Base-by-base conservation (phyloP, 257 asterid genomes). In the Avicennia marina region DNA sequence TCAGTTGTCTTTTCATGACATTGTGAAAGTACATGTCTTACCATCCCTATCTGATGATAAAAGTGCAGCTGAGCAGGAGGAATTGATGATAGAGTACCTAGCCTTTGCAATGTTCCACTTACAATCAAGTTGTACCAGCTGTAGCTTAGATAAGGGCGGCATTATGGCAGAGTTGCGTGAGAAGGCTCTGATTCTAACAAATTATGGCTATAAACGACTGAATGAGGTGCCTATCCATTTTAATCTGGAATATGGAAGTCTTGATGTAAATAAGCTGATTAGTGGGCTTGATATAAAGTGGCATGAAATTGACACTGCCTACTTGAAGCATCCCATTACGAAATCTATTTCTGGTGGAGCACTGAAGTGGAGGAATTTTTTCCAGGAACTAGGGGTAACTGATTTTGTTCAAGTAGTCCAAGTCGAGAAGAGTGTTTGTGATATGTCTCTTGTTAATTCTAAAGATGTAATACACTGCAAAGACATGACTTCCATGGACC, bases 91-190 rank as follows among this genome's bases (percentile, higher is more conserved):
- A 26, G 98, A 93, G 69, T 93, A 88, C 81, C 81, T 93, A 55
- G 78, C 90, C 39, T 93, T 85, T 71, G 78, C 75, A 42, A 89
- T 93, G 97, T 69, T 81, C 69, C 98, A 93, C 63, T 64, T 93
- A 59, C 90, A 85, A 56, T 88, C 97, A 57, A 72, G 72, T 71
- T 88, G 97, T 68, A 64, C 76, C 10, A 57, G 66, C 58, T 93
- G 98, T 74, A 60, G 54, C 67, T 22, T 32, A 50, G 98, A 88
- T 71, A 82, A 77, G 66, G 84, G 66, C 29, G 56, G 22, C 53
- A 85, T 93, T 63, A 70, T 84, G 25, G 59, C 63, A 11, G 85
- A 80, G 69, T 68, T 93, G 71, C 78, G 51, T 22, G 65, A 67
- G 65, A 82, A 79, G 51, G 93, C 83, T 72, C 68, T 73, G 24